Base-by-base conservation (phyloP, 208 protist species). In the Acanthamoeba lenticulata region DNA sequence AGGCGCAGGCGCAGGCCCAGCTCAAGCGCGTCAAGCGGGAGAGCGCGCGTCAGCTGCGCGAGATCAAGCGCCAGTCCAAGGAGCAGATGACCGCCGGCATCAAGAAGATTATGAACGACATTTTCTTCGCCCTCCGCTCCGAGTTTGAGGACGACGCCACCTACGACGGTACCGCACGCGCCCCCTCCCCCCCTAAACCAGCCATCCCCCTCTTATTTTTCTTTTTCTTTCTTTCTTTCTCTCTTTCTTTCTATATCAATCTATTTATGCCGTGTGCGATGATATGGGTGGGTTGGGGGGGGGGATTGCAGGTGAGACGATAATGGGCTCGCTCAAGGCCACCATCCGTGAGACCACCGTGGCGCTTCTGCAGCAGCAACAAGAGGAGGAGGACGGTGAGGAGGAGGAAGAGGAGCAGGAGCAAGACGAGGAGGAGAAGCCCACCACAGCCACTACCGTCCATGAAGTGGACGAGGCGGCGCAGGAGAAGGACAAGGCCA, bases 21-120 rank as follows among this genome's bases (percentile, higher is more conserved):
- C 32, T 90, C 15, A 47, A 67, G 21, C 45, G 49, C 1, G 55
- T 90, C 6, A 90, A 40, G 55, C 3, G 55, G 24, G 83, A 65
- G 36, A 55, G 32, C 38, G 55, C n/a, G 49, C 32, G 65, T 7
- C 9, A 69, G 45, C 15, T 90, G 45, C 45, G 45, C n/a, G 47
- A 90, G 36, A 27, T 67, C 19, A 6, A 52, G 4, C 45, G 44
- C 11, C 60, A 90, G 83, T 40, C 83, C 83, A 90, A 65, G 47
- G 83, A 90, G 6, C 45, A 60, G 9, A 90, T 44, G 29, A 65
- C 45, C 45, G 83, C 19, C 47, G 65, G 38, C 36, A 90, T 90
- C 49, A 90, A 65, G 83, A 90, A 90, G 38, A 90, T 93, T 42
- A 93, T 93, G 88, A 93, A 93, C 44, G 88, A 93, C 27, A 93